Base-by-base conservation (phyloP, 2,329 filamentous ascomycete genomes). In the Exserohilum rostratum region DNA sequence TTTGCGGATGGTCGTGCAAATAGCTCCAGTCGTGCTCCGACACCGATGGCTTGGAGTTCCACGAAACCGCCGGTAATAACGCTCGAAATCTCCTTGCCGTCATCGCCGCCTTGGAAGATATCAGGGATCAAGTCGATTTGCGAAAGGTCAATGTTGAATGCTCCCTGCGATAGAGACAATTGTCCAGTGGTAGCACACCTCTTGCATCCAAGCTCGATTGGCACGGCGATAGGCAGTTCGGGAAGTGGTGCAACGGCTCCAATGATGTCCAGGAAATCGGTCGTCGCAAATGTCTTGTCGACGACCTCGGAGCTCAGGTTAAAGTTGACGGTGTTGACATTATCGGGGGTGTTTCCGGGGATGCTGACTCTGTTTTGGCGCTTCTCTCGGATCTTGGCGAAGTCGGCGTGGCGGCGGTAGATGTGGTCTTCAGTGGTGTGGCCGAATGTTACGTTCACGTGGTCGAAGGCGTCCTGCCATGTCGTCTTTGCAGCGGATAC, bases 21-120 rank as follows among this genome's bases (percentile, higher is more conserved):
- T 31, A 77, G 60, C 37, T 77, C 74, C 27, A 77, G 63, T 51
- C 68, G 72, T 3, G 71, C 73, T 10, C 62, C 62, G 20, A 77
- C 46, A 18, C 64, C 61, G 22, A 66, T 69, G 10, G 69, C 63
- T 2, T 58, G 54, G 17, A 77, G 64, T 48, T 75, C 66, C 12
- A 76, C 58, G 38, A 68, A 74, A 5, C 74, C 73, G 35, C 70
- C 65, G 13, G 63, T 64, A 33, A 75, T 66, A 38, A 74, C 60
- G 13, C 63, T 66, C 15, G 60, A 46, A n/a, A 69, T 60, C 10
- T 60, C 57, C 18, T 69, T 66, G 13, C 60, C 58, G 31, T 67
- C 64, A 40, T 68, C 60, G 2, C 62, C 61, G 11, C 61, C 62
- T 22, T 68, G 50, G 22, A 72, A 53, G 37, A 67, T 27, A n/a